Evolutionary conservation across 139 green algal genomes (phyloP), one percentile per base, ranked within the genome.

Genomic region (Tetraselmis striata): DNA sequence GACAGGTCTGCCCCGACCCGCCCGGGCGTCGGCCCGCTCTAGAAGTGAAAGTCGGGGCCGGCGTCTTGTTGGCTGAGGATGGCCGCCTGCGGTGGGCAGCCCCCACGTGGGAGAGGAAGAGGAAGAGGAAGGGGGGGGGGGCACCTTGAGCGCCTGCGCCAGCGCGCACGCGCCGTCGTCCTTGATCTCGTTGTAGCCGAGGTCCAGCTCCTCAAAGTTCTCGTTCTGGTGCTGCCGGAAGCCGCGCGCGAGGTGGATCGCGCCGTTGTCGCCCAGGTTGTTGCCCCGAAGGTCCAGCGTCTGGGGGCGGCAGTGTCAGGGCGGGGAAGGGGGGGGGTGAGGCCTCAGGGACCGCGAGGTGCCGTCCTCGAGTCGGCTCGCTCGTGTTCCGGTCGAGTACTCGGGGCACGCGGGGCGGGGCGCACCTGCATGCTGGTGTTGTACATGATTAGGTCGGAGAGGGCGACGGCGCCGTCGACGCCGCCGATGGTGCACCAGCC

Each of bases 151-250:
- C 59, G 95, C 95, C 90, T 98, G 91, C 25, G 96, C 96, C 0
- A 99, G 80, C 11, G 95, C 92, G 84, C 93, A 99, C 25, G 96
- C 96, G 5, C 96, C 96, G 59, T 99, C 95, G 86, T 99, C 96
- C 87, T 98, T 97, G 86, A 99, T 98, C 85, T 99, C 95, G 80
- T 99, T 99, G 90, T 99, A 99, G 0, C 96, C 96, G 76, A 99
- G 89, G 86, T 99, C 96, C 75, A 99, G 88, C 80, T 97, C 94
- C 23, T 30, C 78, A 59, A 99, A 86, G 75, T 89, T 85, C 79
- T 92, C 90, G 80, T 95, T 98, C 79, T 95, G 90, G 30, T 93
- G 87, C 76, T 93, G 88, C 75, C 88, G 78, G 31, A 90, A 76
- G 26, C 86, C 89, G 0, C 87, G 76, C 24, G 83, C 90, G 23